Evolutionary conservation across 441 rosid genomes (phyloP), one percentile per base, ranked within the genome.

Genomic region (Bruguiera hainesii): DNA sequence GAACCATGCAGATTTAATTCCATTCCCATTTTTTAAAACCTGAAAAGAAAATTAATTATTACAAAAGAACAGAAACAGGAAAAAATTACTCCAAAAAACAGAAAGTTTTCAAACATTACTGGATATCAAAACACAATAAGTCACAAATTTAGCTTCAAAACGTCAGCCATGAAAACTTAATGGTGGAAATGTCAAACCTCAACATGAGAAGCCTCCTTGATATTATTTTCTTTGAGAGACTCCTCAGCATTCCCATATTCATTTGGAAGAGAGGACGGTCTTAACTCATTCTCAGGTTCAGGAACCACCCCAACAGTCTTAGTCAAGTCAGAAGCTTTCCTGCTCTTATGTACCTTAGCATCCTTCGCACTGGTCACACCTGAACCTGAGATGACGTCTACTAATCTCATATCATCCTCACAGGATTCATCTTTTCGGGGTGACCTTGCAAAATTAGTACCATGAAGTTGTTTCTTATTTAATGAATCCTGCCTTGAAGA

Each of bases 11-110:
- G 84, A 84, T 82, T 80, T 87, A 67, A 74, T 74, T 68, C 84
- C 88, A 80, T 72, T 71, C 20, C 87, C 91, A 71, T 86, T 90
- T 81, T 88, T 90, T 75, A 84, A 93, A 81, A 96, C 96, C 99
- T 96, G 69, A 46, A 20, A 49, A 51, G 6, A 68, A 31, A 25
- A 52, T 52, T 35, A 0, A 18, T 31, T 62, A 25, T 29, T 56
- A 57, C 49, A 65, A 66, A 30, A 61, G 69, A 73, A 59, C 33
- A 18, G 63, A 65, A 57, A 33, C 18, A 13, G 53, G n/a, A 48
- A 42, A 55, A 3, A 53, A 53, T 51, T 10, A 55, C 25, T 23
- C 6, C 11, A 23, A 6, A 23, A 23, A 55, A 23, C 29, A 23
- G 16, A 55, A 53, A 53, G 28, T 15, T 15, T 3, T 23, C 5